phyloP scores from a whole-genome alignment of 2,329 filamentous ascomycete genomes.

The Thermoascus crustaceus region DNA sequence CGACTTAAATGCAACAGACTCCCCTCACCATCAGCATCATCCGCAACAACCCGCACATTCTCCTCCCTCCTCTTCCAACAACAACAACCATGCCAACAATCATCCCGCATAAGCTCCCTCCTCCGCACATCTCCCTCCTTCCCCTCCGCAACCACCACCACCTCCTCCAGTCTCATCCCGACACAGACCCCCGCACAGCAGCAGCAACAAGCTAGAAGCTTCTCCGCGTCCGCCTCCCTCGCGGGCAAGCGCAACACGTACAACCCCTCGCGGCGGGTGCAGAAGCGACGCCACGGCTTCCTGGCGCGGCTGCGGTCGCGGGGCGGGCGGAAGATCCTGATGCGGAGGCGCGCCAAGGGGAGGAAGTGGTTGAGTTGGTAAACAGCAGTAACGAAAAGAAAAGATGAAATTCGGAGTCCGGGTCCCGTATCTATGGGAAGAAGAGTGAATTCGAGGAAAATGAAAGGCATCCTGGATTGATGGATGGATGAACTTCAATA shows the following conservation, averaged over 20 bases:
- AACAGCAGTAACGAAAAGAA: slow-evolving; percentile 4
- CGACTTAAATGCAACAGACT: background rate
- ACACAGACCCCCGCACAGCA: slow-evolving; percentile 14
- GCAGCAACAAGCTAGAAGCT: slow-evolving; percentile 27
- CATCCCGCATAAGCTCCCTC: slow-evolving; percentile 33
- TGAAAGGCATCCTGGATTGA: no score
- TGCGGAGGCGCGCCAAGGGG: slow-evolving; percentile 47
- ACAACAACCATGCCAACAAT: slow-evolving; percentile 31
- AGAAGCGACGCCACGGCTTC: slow-evolving; percentile 56
- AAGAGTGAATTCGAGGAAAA: background rate
- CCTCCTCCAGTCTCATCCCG: slow-evolving; percentile 7
- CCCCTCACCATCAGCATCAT: background rate
- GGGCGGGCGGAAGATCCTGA: slow-evolving; percentile 47
- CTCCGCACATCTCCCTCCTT: slow-evolving; percentile 12
- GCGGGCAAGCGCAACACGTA: slow-evolving; percentile 46
- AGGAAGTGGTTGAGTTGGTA: slow-evolving; percentile 47
- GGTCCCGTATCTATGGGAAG: no score
- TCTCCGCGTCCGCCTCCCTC: slow-evolving; percentile 38
- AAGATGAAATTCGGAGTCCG: no score
- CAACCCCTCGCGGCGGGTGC: slow-evolving; percentile 50
- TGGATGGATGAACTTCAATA: no score
- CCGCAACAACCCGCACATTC: slow-evolving; percentile 17
- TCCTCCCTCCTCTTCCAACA: slow-evolving; percentile 20
- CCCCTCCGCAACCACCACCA: slow-evolving; percentile 9
- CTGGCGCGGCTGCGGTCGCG: slow-evolving; percentile 45